These are phyloP conservation scores for Annulohypoxylon nitens DNA, from an alignment of 495 filamentous ascomycete species.

Conservation along the genomic window DNA sequence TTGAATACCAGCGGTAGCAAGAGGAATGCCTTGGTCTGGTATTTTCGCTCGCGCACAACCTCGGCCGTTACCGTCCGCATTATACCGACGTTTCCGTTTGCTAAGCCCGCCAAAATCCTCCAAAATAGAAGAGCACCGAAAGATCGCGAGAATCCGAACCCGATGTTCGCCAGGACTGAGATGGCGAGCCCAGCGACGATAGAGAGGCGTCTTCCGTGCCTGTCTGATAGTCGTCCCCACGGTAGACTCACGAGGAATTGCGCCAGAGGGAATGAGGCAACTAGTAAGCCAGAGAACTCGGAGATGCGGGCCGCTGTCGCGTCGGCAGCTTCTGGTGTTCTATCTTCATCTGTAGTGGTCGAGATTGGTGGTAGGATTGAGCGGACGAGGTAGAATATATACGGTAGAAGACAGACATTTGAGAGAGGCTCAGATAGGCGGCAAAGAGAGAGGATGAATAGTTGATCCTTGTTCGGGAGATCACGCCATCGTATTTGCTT, in stretches of 20 bases:
- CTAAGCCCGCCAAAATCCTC: constrained; percentile 73
- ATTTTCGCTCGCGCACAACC: constrained; percentile 71
- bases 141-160: constrained; percentile 79
- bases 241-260: constrained; percentile 80
- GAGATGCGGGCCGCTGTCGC: constrained; percentile 50
- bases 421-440: constrained; percentile 66
- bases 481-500: constrained; percentile 53
- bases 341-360: constrained; percentile 29
- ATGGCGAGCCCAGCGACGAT: constrained; percentile 78
- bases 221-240: constrained; percentile 80
- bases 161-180: constrained; percentile 75
- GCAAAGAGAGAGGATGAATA: constrained; percentile 65
- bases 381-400: constrained; percentile 70
- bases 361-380: constrained; percentile 54
- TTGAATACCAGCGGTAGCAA: constrained; percentile 88
- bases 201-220: constrained; percentile 77
- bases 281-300: constrained; percentile 73
- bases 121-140: constrained; percentile 78
- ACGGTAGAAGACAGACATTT: constrained; percentile 64
- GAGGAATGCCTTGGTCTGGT: constrained; percentile 81
- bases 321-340: constrained; percentile 49
- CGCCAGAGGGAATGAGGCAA: constrained; percentile 79
- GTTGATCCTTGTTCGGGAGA: constrained; percentile 65
- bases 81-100: constrained; percentile 85
- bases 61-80: constrained; percentile 86